phyloP scores from a whole-genome alignment of 768 basidiomycete species.

The Mycena kentingensis region DNA sequence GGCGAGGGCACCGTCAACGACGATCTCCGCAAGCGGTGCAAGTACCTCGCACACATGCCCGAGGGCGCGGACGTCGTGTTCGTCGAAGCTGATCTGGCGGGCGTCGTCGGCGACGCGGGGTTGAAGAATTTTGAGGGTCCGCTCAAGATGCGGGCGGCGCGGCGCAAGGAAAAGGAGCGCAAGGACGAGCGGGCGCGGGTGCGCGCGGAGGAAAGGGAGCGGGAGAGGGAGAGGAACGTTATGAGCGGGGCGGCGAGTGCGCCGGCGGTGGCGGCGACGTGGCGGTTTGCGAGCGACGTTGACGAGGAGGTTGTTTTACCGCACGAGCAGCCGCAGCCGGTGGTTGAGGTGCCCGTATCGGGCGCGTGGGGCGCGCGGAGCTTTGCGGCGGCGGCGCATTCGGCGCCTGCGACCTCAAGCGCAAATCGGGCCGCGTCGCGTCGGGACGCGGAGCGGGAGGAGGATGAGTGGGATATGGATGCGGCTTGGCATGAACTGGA shows the following conservation, averaged over 20 bases:
- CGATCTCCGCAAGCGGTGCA: conserved; percentile 91
- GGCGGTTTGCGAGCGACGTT: conserved; percentile 21
- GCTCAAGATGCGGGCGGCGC: conserved; percentile 69
- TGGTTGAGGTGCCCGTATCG: conserved; percentile 24
- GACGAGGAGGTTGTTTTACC: conserved; percentile 28
- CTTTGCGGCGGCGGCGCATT: conserved; percentile 78
- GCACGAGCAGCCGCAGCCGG: conserved; percentile 12
- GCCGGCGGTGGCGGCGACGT: conserved; percentile 16
- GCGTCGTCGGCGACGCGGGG: conserved; percentile 74
- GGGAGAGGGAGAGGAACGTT: conserved; percentile 48
- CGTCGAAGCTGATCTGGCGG: conserved; percentile 81
- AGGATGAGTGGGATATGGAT: conserved; percentile 79
- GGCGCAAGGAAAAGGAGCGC: conserved; percentile 78
- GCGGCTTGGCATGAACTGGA: conserved; percentile 82
- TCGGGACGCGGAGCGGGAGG: conserved; percentile 36
- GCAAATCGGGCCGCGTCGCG: conserved; percentile 20
- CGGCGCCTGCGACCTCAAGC: conserved; percentile 37
- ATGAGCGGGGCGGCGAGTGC: conserved; percentile 18
- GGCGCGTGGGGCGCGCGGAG: conserved; percentile 82
- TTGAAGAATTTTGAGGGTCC: conserved; percentile 83
- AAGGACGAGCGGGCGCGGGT: conserved; percentile 86
- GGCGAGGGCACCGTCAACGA: conserved; percentile 85
- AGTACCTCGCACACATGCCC: conserved; percentile 91
- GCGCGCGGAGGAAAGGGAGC: conserved; percentile 75
- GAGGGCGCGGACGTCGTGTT: conserved; percentile 93